phyloP scores from a whole-genome alignment of 805 yeast genomes.

The Saturnispora mendoncae region DNA sequence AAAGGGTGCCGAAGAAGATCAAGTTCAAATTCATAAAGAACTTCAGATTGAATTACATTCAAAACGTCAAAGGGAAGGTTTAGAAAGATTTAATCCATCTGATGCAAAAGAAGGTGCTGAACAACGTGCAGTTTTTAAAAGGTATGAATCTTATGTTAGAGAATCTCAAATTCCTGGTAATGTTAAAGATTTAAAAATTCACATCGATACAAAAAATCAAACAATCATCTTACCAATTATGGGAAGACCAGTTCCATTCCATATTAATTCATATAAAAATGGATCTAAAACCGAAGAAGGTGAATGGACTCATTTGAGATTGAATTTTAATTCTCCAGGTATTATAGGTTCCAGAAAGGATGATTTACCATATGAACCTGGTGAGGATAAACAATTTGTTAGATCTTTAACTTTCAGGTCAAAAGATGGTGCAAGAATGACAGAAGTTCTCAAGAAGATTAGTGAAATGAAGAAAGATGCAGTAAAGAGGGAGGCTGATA shows the following conservation, averaged over 20 bases:
- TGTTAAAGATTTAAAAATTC: slow-evolving; percentile 76
- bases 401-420: slow-evolving; percentile 84
- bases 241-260: slow-evolving; percentile 98
- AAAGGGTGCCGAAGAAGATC: slow-evolving; percentile 64
- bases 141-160: slow-evolving; percentile 88
- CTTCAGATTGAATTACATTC: slow-evolving; percentile 79
- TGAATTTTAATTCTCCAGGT: slow-evolving; percentile 92
- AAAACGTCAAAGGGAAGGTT: slow-evolving; percentile 78
- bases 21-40: slow-evolving; percentile 70
- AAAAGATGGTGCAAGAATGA: slow-evolving; percentile 82
- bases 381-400: slow-evolving; percentile 76
- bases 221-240: slow-evolving; percentile 84
- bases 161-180: slow-evolving; percentile 84
- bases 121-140: slow-evolving; percentile 68
- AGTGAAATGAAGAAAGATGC: slow-evolving; percentile 89
- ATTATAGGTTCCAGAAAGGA: slow-evolving; percentile 43
- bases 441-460: slow-evolving; percentile 81
- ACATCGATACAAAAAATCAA: slow-evolving; percentile 80
- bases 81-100: slow-evolving; percentile 70
- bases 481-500: slow-evolving; percentile 82
- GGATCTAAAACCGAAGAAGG: slow-evolving; percentile 97
- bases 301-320: slow-evolving; percentile 80
- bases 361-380: slow-evolving; percentile 86
- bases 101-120: slow-evolving; percentile 60
- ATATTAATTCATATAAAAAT: slow-evolving; percentile 85